Evolutionary conservation across 2,329 filamentous ascomycete species (phyloP).

Genomic region (Pseudogymnoascus sp.): DNA sequence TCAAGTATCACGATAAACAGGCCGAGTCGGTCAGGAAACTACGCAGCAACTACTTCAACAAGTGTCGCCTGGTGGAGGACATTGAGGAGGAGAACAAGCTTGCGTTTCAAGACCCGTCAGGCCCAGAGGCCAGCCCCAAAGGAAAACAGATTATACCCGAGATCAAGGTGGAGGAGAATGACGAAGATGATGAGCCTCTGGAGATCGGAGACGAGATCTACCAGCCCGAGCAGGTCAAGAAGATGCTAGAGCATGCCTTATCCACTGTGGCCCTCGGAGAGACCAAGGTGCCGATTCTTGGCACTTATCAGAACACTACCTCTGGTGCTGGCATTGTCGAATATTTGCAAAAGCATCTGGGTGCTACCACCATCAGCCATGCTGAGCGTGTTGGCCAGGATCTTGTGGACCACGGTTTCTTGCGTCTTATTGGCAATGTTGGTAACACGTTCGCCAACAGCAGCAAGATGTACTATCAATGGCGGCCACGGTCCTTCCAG

Average conservation of each 20-base stretch:
- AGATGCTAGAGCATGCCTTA: slow-evolving; percentile 79
- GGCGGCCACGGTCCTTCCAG: slow-evolving; percentile 87
- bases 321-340: slow-evolving; percentile 89
- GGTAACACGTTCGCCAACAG: slow-evolving; percentile 96
- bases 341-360: slow-evolving; percentile 85
- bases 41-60: slow-evolving; percentile 96
- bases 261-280: slow-evolving; percentile 81
- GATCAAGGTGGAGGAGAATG: slow-evolving; percentile 71
- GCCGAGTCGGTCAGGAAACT: slow-evolving; percentile 86
- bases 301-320: slow-evolving; percentile 89
- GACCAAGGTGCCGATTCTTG: slow-evolving; percentile 89
- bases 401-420: slow-evolving; percentile 74
- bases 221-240: slow-evolving; percentile 78
- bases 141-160: slow-evolving; percentile 61
- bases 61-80: slow-evolving; percentile 92
- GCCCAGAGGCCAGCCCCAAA: slow-evolving; percentile 52
- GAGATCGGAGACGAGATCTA: slow-evolving; percentile 91
- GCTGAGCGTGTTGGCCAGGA: slow-evolving; percentile 95
- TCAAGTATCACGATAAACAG: slow-evolving; percentile 91
- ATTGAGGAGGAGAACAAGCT: slow-evolving; percentile 98
- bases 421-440: slow-evolving; percentile 87
- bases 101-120: slow-evolving; percentile 79
- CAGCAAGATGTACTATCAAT: slow-evolving; percentile 95
- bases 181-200: slow-evolving; percentile 73
- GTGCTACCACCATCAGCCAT: slow-evolving; percentile 75